Conservation (phyloP, 2,329 filamentous ascomycete genomes). For the Neonectria neomacrospora region DNA sequence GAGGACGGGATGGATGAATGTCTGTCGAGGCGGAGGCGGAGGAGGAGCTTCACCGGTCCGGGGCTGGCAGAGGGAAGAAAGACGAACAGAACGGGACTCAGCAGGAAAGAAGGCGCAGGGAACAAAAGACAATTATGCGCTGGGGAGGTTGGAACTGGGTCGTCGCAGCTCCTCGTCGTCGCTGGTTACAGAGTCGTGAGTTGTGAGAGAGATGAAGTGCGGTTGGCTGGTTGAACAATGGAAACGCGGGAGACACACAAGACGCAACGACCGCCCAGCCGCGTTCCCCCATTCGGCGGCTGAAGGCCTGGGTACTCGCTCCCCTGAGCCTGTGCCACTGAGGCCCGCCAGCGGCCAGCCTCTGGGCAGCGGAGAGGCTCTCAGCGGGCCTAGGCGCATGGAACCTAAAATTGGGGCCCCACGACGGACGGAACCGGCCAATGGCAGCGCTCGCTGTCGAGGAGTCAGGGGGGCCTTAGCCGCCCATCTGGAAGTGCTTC, state of each 20-base stretch:
- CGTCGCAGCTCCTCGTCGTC: conserved; percentile 16
- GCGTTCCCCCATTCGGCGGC: conserved; percentile 42
- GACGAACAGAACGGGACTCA: conserved; percentile 6
- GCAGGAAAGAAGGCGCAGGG: neutral
- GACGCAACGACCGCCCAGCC: conserved; percentile 14
- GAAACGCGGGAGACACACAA: conserved; percentile 25
- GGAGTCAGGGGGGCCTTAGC: conserved; percentile 38
- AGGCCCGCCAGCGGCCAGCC: neutral
- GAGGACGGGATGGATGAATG: conserved; percentile 23
- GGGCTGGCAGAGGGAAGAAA: conserved; percentile 11
- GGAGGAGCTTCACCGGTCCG: conserved; percentile 31
- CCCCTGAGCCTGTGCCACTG: conserved; percentile 40
- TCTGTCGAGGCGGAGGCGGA: conserved; percentile 25
- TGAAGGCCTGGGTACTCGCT: conserved; percentile 22
- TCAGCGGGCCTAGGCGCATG: conserved; percentile 31
- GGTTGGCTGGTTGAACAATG: conserved; percentile 27
- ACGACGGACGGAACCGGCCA: conserved; percentile 31
- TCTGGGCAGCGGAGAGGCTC: conserved; percentile 29
- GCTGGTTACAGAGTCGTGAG: neutral
- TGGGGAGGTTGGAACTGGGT: conserved; percentile 8
- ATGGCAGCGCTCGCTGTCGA: conserved; percentile 16
- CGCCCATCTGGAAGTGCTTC: conserved; percentile 31
- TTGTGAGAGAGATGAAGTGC: conserved; percentile 9
- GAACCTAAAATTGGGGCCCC: conserved; percentile 44
- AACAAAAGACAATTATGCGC: neutral